Base-by-base conservation (phyloP, 1,284 basidiomycete species). In the Leucoagaricus sp. region DNA sequence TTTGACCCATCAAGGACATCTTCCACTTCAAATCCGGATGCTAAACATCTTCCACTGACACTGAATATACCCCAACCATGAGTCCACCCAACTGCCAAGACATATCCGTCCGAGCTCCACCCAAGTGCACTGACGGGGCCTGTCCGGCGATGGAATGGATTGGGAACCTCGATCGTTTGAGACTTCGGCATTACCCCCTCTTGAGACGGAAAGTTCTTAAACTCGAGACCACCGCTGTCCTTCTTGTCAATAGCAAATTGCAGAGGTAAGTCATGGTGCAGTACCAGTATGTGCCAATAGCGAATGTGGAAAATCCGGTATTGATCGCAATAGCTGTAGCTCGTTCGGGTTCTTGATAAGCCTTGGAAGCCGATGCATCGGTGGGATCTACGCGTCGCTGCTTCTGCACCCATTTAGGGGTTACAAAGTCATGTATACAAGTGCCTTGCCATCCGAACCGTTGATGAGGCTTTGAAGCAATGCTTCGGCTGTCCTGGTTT, bases 51-150 rank as follows among this genome's bases (percentile, higher is more conserved):
- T 10, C 97, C 96, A 25, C 93, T 92, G 29, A 96, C 88, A 67
- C 91, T 96, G 79, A 95, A 94, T 3, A 97, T 82, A 0, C 89
- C 91, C 91, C 95, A 97, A 3, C 94, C 96, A 57, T 84, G 74
- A 60, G 87, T 81, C 88, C 94, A 98, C 0, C 93, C 96, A 0
- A 95, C 93, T n/a, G 95, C 96, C n/a, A 99, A 79, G 1, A 93
- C 94, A 71, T 97, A 94, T 1, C 96, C 97, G 71, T 99, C 97
- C 2, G 91, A 91, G 56, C 89, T 96, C 93, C 95, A 98, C 62
- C 93, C 85, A 69, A 98, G 79, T 12, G 84, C 74, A 45, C 74
- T 83, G 1, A 98, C 89, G n/a, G 80, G 71, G 0, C 96, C 96
- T 1, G 86, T 86, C 4, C 81, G 69, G 60, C 75, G 75, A 55